Evolutionary conservation across 768 basidiomycete genomes (phyloP), one percentile per base, ranked within the genome.

Genomic region (Fomitopsis serialis): DNA sequence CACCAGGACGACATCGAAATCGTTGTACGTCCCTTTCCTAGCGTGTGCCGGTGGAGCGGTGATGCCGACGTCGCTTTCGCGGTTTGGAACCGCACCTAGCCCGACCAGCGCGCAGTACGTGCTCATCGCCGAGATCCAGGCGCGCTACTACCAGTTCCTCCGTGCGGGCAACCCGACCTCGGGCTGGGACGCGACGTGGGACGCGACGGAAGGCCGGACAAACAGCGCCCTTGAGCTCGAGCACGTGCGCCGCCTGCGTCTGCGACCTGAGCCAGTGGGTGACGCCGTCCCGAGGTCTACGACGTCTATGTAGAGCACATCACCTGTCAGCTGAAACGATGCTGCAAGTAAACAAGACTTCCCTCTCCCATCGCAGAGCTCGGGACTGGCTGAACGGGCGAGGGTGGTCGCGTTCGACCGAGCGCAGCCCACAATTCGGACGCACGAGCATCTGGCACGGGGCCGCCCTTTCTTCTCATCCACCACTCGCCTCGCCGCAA

Each of bases 1-100:
- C 89, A 90, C 66, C 78, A 90, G 65, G 89, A 91, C 64, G 90
- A 92, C 62, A 91, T 92, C 54, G 70, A 84, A 71, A 83, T 88
- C 64, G 78, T 91, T 55, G 85, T 85, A 70, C 54, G 84, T 77
- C 42, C 6, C 42, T 52, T 49, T n/a, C 32, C 27, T 54, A 34
- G 40, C 42, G 37, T 37, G 40, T 45, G 13, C 40, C 40, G 35
- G 40, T 50, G 42, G 37, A 32, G 40, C 49, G 4, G 19, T 19
- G 37, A 17, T 15, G 15, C 15, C 15, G 37, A 40, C 15, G 4
- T 15, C 47, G 52, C 77, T 59, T 21, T 50, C 36, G 23, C 57
- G 69, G 65, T 74, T 76, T 51, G 86, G 85, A 50, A 86, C 86
- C 0, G 78, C 74, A 25, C 63, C 75, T 11, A 78, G 68, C 61